Base-by-base conservation (phyloP, 164 flowering plant species). In the Litsea cubeba region DNA sequence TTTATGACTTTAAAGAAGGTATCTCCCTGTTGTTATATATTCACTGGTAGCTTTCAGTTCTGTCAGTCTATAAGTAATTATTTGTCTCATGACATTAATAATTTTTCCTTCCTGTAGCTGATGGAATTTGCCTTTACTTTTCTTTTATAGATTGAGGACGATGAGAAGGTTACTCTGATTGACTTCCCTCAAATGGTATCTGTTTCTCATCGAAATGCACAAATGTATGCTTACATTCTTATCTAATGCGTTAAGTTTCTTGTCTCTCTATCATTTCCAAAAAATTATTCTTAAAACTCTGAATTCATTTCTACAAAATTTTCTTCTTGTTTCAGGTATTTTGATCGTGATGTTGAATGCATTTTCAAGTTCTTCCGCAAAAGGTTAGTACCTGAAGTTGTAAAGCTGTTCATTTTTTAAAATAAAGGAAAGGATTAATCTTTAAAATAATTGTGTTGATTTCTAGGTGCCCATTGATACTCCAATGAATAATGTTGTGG, bases 171-270 rank as follows among this genome's bases (percentile, higher is more conserved):
- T 58, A 95, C 97, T 10, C 83, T 95, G 93, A 95, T 95, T 76
- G 98, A 95, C 83, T 95, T 95, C 78, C 99, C 99, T 23, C 99
- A 95, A 79, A 95, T 95, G 98, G 98, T 95, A n/a, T 95, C 98
- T 54, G 91, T 91, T 57, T 86, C 93, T 24, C 99, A 95, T 79
- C 87, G 82, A 18, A 95, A 95, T 84, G 99, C 98, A 30, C 86
- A 95, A 67, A 93, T 92, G 99, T 95, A 88, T 68, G 90, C 50
- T 46, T 68, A 46, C 17, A 35, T 11, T 23, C 64, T 75, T 30
- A 50, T 72, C 50, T 69, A 60, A 5, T 75, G 69, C 7, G 12
- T 18, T 66, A 26, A 66, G 40, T 28, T 64, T n/a, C 22, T 65
- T 2, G 17, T 23, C 63, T 35, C 18, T 18, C 20, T 15, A 26